Evolutionary conservation across 78 protist genomes (phyloP), one percentile per base, ranked within the genome.

Genomic region (Planoprotostelium fungivorum): DNA sequence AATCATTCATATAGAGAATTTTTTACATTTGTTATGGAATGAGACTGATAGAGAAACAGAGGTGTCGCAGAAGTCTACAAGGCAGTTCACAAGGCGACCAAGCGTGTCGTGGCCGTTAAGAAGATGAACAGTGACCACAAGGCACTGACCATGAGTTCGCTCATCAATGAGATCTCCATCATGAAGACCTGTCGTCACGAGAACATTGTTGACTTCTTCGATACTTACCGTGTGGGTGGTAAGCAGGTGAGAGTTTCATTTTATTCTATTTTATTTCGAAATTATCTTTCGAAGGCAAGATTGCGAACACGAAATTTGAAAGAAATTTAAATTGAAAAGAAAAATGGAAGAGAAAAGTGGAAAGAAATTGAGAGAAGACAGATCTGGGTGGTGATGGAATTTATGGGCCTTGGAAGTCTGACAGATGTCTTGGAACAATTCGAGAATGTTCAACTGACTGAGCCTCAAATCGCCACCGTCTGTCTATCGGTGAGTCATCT

Each of bases 371-470:
- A n/a, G n/a, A n/a, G n/a, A n/a, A n/a, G n/a, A n/a, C 73, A 93
- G 87, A 9, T 96, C 29, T 95, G 97, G 97, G 92, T 96, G 10
- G 94, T 85, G 29, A 97, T 97, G 97, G 98, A 97, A 29, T 95
- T 92, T 39, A 85, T 94, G 88, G 0, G 85, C 1, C 97, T 96
- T 5, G 98, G 38, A 36, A 1, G 90, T 88, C 89, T 97, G 34
- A 93, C 98, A 0, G 94, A 96, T 10, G 25, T 97, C 34, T 0
- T 96, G 63, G 85, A 85, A n/a, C 84, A 37, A 25, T 0, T 87
- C 88, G 88, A 35, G 16, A 1, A 36, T 16, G 37, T 85, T 23
- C 87, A 85, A 36, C 16, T 36, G 16, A 35, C 87, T 16, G 87
- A 35, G 16, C 87, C 87, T 23, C 87, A 85, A 36, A 51, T 36